Percentiles rank a stretch among this genome's conserved stretches.
Conservation (phyloP, 2,329 filamentous ascomycete species). For the Neofusicoccum cordaticola region DNA sequence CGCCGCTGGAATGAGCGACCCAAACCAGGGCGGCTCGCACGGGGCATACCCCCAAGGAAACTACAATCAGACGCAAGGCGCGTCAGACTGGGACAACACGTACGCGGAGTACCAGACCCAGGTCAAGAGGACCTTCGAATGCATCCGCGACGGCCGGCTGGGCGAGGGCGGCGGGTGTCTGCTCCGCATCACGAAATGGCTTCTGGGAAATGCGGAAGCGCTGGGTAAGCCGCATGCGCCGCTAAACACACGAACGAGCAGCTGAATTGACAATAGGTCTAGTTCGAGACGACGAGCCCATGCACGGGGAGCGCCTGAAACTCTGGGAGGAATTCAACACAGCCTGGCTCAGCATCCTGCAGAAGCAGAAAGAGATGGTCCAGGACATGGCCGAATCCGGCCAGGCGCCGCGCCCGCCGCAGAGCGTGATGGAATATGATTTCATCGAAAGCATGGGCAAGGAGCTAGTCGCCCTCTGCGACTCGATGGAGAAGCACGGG, state of each 20-base stretch:
- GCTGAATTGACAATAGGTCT: conserved; percentile 63
- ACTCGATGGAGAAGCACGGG: conserved; percentile 85
- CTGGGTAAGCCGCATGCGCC: conserved; percentile 51
- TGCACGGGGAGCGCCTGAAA: conserved; percentile 73
- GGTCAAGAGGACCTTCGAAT: conserved; percentile 65
- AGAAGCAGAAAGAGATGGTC: conserved; percentile 76
- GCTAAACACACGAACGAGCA: conserved; percentile 30
- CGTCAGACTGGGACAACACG: conserved; percentile 60
- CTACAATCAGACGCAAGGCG: conserved; percentile 39
- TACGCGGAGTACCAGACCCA: conserved; percentile 62
- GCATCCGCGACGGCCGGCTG: conserved; percentile 62
- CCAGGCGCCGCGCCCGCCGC: conserved; percentile 56
- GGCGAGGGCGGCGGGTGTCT: conserved; percentile 58
- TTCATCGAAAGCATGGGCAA: conserved; percentile 76
- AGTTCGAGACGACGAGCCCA: conserved; percentile 73
- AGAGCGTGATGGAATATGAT: conserved; percentile 65
- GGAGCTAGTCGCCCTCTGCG: conserved; percentile 77
- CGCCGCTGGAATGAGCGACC: conserved; percentile 53
- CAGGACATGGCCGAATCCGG: conserved; percentile 58
- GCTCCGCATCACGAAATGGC: conserved; percentile 63
- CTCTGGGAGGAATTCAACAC: conserved; percentile 95
- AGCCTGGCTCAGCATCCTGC: conserved; percentile 80
- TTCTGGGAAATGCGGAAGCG: conserved; percentile 62
- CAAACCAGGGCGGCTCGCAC: conserved; percentile 41
- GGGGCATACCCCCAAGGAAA: conserved; percentile 35